Evolutionary conservation across 768 basidiomycete genomes (phyloP), one percentile per base, ranked within the genome.

Genomic region (Rhizopogon vulgaris): DNA sequence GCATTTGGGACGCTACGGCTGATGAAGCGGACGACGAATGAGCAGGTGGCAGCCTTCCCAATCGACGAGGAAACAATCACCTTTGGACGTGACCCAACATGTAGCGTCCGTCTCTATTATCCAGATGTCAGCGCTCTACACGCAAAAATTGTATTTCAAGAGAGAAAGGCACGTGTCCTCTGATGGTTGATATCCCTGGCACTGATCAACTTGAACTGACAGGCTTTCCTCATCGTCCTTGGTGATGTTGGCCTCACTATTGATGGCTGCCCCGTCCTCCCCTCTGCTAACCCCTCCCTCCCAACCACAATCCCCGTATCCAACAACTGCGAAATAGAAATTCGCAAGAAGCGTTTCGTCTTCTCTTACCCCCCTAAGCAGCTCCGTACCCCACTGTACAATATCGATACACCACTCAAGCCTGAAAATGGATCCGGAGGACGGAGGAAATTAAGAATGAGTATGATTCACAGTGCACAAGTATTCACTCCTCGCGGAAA

Each of bases 311-410:
- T 88, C n/a, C 80, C 85, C 5, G 69, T 90, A 15, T 71, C 73
- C 9, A 87, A 85, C 63, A 76, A 80, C 63, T 81, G 84, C 6
- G 77, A 80, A 34, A 74, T 89, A 39, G 82, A 84, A 55, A 83
- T 89, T 12, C 80, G 80, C 61, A 75, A 74, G 40, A 89, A 88
- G 59, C 74, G 78, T 6, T 90, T 90, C 63, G 69, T 73, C n/a
- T 89, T 88, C 64, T 73, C 73, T 4, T 89, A 89, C 60, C 87
- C 87, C 2, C 85, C 87, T 5, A 87, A 87, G 61, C 82, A 85
- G 41, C 68, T 84, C 28, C 80, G 86, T 22, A 69, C 77, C 14
- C 68, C 71, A 4, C 68, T 79, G 22, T 72, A 78, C 37, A 72
- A 76, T 6, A 78, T 80, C 1, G 82, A 82, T 27, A 62, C 73